A percentile compares a stretch with the other conserved stretches of the same genome.
phyloP scores from a whole-genome alignment of 345 rosid species.

The Brassica juncea region DNA sequence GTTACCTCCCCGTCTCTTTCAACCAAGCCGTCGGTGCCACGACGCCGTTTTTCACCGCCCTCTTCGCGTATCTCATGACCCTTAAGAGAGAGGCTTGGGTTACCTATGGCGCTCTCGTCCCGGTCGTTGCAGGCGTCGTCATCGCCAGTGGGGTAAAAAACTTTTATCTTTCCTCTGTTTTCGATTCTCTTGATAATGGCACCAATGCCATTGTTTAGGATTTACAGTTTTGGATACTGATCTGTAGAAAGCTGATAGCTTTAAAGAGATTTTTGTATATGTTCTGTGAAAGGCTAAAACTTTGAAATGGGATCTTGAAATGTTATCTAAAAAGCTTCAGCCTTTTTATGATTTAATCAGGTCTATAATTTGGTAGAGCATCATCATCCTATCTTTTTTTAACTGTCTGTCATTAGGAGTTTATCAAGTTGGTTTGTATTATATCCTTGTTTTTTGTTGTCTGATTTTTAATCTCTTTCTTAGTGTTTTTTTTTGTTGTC shows the following conservation, averaged over 20 bases:
- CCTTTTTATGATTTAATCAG: constrained; percentile 30
- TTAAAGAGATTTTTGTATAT: neutral
- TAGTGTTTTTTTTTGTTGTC: neutral
- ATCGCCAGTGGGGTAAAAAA: constrained; percentile 89
- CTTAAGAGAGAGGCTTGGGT: constrained; percentile 91
- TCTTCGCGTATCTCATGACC: constrained; percentile 79
- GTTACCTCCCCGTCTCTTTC: constrained; percentile 86
- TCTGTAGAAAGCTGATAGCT: neutral
- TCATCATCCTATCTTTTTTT: constrained; percentile 14
- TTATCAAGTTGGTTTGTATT: constrained; percentile 11
- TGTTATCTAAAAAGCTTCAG: constrained; percentile 25
- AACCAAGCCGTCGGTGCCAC: constrained; percentile 98
- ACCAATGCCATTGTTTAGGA: neutral
- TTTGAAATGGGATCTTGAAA: neutral
- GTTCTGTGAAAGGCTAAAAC: neutral
- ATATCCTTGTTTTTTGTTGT: constrained; percentile 1
- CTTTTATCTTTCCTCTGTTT: constrained; percentile 26
- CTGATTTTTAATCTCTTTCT: neutral
- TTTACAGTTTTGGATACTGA: neutral
- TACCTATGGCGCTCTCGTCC: constrained; percentile 80
- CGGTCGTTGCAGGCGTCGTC: constrained; percentile 81
- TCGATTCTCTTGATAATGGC: neutral
- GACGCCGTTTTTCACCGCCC: constrained; percentile 87
- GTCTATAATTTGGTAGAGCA: constrained; percentile 24
- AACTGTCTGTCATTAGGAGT: neutral